Evolutionary conservation across 2,329 filamentous ascomycete species (phyloP).

Genomic region (Blumeria hordei): DNA sequence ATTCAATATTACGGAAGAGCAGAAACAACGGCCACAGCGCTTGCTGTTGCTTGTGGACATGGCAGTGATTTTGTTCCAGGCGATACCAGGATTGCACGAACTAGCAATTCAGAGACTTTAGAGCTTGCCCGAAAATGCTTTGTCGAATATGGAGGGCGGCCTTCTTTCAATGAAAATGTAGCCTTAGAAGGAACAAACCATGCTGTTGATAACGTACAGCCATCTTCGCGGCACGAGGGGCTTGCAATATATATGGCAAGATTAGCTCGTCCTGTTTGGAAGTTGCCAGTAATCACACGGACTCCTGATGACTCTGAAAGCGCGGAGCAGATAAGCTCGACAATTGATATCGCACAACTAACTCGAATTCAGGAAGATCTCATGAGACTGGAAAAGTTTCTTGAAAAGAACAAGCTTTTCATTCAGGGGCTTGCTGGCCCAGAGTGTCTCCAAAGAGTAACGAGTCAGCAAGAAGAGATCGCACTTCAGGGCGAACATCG

Average conservation of each 20-base stretch:
- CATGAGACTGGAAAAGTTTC: slow-evolving; percentile 54
- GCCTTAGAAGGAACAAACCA: slow-evolving; percentile 32
- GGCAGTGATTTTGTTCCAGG: slow-evolving; percentile 51
- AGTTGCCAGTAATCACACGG: slow-evolving; percentile 42
- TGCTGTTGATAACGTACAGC: slow-evolving; percentile 58
- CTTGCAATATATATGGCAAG: slow-evolving; percentile 71
- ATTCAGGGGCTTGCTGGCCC: slow-evolving; percentile 90
- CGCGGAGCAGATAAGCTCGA: slow-evolving; percentile 38
- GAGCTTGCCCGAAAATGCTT: slow-evolving; percentile 71
- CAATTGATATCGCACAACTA: slow-evolving; percentile 43
- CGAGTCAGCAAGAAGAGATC: slow-evolving; percentile 72
- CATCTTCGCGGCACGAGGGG: slow-evolving; percentile 75
- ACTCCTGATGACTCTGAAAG: slow-evolving; percentile 19
- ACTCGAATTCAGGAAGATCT: slow-evolving; percentile 58
- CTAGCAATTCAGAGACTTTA: slow-evolving; percentile 63
- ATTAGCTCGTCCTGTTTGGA: slow-evolving; percentile 78
- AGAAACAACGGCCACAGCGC: slow-evolving; percentile 70
- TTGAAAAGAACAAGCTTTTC: slow-evolving; percentile 66
- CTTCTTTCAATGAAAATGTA: slow-evolving; percentile 59
- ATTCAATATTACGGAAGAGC: slow-evolving; percentile 66
- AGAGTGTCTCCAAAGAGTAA: slow-evolving; percentile 53
- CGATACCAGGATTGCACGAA: slow-evolving; percentile 42
- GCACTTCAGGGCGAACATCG: slow-evolving; percentile 86
- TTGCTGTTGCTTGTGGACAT: slow-evolving; percentile 88
- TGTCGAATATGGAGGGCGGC: slow-evolving; percentile 77